Evolutionary conservation across 371 early-diverging fungal species (phyloP).

Genomic region (Furculomyces boomerangus): DNA sequence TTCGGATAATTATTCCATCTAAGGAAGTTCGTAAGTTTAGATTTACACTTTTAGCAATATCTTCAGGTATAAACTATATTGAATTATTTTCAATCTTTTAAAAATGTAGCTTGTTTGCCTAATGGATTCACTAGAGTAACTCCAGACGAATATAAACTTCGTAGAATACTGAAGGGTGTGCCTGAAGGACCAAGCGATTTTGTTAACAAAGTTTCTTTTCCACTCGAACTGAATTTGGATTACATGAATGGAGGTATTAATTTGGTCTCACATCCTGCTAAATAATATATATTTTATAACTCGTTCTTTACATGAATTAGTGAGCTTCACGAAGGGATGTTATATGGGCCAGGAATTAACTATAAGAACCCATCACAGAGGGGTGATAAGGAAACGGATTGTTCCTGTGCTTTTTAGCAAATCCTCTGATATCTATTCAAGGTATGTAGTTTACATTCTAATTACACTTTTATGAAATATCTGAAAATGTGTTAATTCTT

Average conservation of each 20-base stretch:
- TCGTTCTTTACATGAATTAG: constrained; percentile 7
- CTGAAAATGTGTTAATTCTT: too few species aligned
- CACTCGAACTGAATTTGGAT: constrained; percentile 84
- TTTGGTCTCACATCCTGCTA: not conserved
- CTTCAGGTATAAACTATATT: not conserved
- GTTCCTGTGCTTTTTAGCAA: constrained; percentile 55
- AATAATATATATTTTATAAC: not conserved
- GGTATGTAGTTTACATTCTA: constrained; percentile 1
- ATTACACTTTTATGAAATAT: too few species aligned
- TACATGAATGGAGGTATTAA: constrained; percentile 47
- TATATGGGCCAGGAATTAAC: constrained; percentile 96
- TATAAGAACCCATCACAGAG: constrained; percentile 87
- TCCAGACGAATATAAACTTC: constrained; percentile 44
- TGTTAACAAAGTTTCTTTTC: constrained; percentile 47
- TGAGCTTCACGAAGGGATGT: constrained; percentile 93
- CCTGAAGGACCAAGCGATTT: constrained; percentile 81
- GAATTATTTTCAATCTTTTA: not conserved
- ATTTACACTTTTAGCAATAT: not conserved
- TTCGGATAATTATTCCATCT: constrained; percentile 27
- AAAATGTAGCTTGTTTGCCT: constrained; percentile 12
- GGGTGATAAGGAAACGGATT: constrained; percentile 81
- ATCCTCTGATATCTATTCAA: not conserved
- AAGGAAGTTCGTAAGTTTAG: constrained; percentile 4
- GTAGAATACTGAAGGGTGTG: constrained; percentile 64
- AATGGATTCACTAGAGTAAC: constrained; percentile 24